Base-by-base conservation (phyloP, 1,139 yeast species). In the Lodderomyces pseudojiufengensis region DNA sequence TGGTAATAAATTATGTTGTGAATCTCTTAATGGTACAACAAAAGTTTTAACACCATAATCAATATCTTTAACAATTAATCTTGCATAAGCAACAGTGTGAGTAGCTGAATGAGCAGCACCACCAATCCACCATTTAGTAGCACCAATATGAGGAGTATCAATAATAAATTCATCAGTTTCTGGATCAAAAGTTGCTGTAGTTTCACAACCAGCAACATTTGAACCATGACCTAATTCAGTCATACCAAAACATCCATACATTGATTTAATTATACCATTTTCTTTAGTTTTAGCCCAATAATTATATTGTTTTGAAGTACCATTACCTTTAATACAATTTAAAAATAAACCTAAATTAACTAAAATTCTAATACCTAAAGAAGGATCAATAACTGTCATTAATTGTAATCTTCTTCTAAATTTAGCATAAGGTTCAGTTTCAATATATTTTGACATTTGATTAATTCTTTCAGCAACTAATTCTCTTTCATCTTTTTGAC, bases 91-190 rank as follows among this genome's bases (percentile, higher is more conserved):
- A 25, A 84, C 76, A 18, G 87, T 69, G 61, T 88, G 96, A 32
- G 92, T 85, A 8, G 96, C 84, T 18, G 95, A 82, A 57, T 86
- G 95, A 5, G 96, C 96, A 36, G 96, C 96, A 54, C 97, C 97
- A 37, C 96, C 97, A 53, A 88, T 88, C 97, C 97, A 88, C 96
- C 96, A 88, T 63, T 88, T 88, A 41, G 96, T 86, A 27, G 96
- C 96, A 37, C 92, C 88, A 44, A 84, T 64, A 55, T 86, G 86
- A 6, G 97, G 97, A 16, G 97, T 88, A 57, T 85, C 78, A 47
- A 88, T 79, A 37, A 76, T 60, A 49, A 88, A 85, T 44, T 80
- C 78, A 51, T 85, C 87, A 22, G 71, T 72, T 21, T 62, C 65
- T 32, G 70, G 67, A 56, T 86, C 84, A 56, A 73, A 88, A 32